These are phyloP conservation scores for Acacia concinna DNA, from an alignment of 331 rosid species.

Conservation along the genomic window DNA sequence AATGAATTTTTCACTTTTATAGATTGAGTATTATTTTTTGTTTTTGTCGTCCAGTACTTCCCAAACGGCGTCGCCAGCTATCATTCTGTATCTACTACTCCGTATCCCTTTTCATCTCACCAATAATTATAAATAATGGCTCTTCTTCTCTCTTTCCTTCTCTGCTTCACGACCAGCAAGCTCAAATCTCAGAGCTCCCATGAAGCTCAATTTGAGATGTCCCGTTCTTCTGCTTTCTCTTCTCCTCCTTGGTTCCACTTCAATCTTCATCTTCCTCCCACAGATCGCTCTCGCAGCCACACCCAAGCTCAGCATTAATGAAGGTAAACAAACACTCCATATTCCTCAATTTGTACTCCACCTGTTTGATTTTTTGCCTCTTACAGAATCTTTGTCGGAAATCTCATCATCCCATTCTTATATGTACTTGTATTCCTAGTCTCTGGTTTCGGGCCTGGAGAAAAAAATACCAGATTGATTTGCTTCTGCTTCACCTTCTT, in stretches of 20 bases:
- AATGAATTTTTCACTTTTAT: neutral
- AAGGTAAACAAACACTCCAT: constrained; percentile 52
- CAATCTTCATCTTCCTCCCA: constrained; percentile 34
- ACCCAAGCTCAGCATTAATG: constrained; percentile 62
- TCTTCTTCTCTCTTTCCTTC: neutral
- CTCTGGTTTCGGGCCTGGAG: neutral
- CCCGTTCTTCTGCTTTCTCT: constrained; percentile 34
- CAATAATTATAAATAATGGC: neutral
- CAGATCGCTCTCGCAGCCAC: constrained; percentile 54
- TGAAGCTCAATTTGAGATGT: constrained; percentile 38
- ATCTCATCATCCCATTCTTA: constrained; percentile 4
- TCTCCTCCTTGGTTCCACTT: constrained; percentile 38
- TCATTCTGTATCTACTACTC: neutral
- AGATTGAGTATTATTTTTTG: neutral
- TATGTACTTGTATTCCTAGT: neutral
- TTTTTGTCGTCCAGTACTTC: neutral
- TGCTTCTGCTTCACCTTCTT: neutral
- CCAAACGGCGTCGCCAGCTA: neutral
- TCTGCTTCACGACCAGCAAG: constrained; percentile 12
- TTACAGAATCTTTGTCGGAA: neutral
- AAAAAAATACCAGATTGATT: neutral
- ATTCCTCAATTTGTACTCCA: neutral
- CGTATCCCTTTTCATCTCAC: neutral
- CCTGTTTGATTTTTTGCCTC: neutral
- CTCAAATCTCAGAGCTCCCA: constrained; percentile 26